Conservation (phyloP, 2,329 filamentous ascomycete genomes). For the Ophiostoma piceae region DNA sequence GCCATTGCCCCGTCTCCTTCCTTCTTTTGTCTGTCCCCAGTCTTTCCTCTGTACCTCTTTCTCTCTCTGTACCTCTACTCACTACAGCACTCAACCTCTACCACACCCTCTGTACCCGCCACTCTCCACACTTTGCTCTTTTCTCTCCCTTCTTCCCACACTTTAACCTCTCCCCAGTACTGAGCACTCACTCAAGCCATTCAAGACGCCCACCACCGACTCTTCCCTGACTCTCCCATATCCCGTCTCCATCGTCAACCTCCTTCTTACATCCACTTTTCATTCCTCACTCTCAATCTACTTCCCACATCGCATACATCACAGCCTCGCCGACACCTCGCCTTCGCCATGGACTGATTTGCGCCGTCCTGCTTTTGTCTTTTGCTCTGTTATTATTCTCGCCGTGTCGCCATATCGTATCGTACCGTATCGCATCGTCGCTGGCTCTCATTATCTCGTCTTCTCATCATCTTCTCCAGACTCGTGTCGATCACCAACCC, state of each 20-base stretch:
- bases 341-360: conserved; percentile 18
- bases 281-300: background rate
- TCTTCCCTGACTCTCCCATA: no score
- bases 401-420: background rate
- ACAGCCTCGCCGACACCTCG: conserved; percentile 5
- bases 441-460: background rate
- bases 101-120: background rate
- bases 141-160: conserved; percentile 6
- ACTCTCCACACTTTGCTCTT: conserved; percentile 18
- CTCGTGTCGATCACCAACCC: background rate
- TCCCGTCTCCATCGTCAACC: conserved; percentile 12
- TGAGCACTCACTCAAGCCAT: no score
- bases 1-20: background rate
- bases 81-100: background rate
- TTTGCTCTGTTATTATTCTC: background rate
- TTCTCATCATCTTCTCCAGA: background rate
- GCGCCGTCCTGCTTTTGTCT: background rate
- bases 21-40: background rate
- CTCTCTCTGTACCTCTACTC: background rate
- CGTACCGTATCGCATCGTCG: background rate
- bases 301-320: background rate
- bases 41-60: background rate
- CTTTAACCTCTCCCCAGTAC: background rate
- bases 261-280: conserved; percentile 13
- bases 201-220: background rate